These are phyloP conservation scores for Nelumbo lutea DNA, from an alignment of 164 flowering plant genomes.

Conservation along the genomic window DNA sequence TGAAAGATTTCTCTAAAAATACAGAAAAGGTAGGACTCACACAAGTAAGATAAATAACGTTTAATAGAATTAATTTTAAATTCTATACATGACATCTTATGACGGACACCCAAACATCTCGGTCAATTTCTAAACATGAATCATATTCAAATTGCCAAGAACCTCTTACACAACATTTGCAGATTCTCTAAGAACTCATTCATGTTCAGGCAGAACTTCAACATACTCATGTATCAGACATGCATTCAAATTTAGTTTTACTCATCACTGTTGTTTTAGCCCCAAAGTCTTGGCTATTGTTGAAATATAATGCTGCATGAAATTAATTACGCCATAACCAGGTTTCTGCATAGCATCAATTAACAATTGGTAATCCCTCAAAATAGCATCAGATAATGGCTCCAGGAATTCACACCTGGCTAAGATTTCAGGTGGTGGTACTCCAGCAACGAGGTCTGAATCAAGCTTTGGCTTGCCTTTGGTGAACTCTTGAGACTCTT, in stretches of 20 bases:
- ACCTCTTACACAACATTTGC: not conserved
- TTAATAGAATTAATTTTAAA: too few species aligned
- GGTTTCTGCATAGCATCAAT: constrained; percentile 39
- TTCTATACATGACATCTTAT: too few species aligned
- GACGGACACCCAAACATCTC: too few species aligned
- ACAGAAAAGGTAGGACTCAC: too few species aligned
- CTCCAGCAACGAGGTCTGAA: constrained; percentile 74
- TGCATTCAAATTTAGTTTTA: not conserved
- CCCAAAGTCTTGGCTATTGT: constrained; percentile 13
- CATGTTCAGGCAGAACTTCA: not conserved
- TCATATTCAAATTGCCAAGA: too few species aligned
- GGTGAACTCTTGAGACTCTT: constrained; percentile 21
- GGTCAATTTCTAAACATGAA: too few species aligned
- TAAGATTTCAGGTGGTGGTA: constrained; percentile 69
- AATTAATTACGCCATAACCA: constrained; percentile 20
- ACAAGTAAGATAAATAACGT: too few species aligned
- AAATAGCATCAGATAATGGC: constrained; percentile 63
- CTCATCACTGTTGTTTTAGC: constrained; percentile 7
- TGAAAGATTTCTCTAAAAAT: too few species aligned
- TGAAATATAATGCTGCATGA: constrained; percentile 13
- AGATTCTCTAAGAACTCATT: not conserved
- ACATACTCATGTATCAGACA: not conserved
- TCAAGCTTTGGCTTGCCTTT: constrained; percentile 58
- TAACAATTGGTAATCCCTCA: constrained; percentile 55
- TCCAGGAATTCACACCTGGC: constrained; percentile 71